Percentiles rank a stretch among this genome's conserved stretches.
Conservation (phyloP, 108 stramenopile species). For the Nannochloropsis oceanica region DNA sequence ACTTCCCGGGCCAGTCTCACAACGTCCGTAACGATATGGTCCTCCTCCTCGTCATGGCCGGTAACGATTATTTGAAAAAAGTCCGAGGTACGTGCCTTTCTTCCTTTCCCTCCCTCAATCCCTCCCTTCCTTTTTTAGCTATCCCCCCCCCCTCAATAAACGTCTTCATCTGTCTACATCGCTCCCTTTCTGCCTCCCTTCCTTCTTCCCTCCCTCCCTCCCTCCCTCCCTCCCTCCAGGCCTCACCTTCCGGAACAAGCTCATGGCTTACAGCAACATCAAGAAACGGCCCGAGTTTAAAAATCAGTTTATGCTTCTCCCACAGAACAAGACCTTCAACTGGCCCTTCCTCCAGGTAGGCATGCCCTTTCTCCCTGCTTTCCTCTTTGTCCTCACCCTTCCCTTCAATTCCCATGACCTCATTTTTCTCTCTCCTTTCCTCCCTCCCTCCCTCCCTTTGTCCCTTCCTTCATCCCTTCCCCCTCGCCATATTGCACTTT, state of each 20-base stretch:
- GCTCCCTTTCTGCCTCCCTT: too few relatives aligned
- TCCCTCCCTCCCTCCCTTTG: neutral
- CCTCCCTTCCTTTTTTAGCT: too few relatives aligned
- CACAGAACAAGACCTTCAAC: neutral
- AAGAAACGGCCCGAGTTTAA: neutral
- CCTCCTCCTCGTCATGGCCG: constrained; percentile 59
- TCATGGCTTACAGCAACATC: neutral
- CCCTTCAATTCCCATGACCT: too few relatives aligned
- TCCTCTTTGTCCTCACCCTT: neutral
- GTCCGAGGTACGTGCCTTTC: too few relatives aligned
- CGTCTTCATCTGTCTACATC: too few relatives aligned
- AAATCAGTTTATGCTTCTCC: constrained; percentile 38
- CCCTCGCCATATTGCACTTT: too few relatives aligned
- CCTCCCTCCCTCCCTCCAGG: too few relatives aligned
- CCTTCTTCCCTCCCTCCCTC: too few relatives aligned
- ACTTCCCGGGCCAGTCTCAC: constrained; percentile 3
- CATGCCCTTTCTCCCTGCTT: too few relatives aligned
- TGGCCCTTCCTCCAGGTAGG: constrained; percentile 2
- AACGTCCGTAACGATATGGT: constrained; percentile 53
- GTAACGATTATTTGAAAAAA: constrained; percentile 74
- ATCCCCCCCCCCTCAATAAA: too few relatives aligned
- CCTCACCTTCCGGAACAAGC: constrained; percentile 4
- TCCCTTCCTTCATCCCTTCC: neutral
- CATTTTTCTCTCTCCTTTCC: too few relatives aligned
- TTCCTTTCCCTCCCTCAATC: too few relatives aligned